These are phyloP conservation scores for Lotmaria passim DNA, from an alignment of 208 protist genomes.

Conservation along the genomic window DNA sequence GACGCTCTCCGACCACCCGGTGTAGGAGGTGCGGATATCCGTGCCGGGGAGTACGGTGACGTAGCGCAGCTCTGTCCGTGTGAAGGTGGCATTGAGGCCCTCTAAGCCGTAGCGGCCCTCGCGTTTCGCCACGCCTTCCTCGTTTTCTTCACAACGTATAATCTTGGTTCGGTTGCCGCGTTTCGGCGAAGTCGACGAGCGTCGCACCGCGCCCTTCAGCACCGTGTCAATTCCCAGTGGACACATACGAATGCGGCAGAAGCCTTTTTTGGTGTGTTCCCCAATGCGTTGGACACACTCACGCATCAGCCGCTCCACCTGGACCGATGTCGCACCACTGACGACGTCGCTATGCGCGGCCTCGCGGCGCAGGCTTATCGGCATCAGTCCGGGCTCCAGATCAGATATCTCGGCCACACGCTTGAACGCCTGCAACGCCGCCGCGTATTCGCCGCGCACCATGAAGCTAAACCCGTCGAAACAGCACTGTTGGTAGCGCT, in stretches of 20 bases:
- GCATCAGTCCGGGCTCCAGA: slow-evolving; percentile 25
- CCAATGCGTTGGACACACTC: slow-evolving; percentile 15
- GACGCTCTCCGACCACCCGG: neutral
- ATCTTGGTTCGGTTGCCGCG: neutral
- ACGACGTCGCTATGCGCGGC: slow-evolving; percentile 13
- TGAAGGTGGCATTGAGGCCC: neutral
- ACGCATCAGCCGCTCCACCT: slow-evolving; percentile 28
- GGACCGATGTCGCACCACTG: slow-evolving; percentile 16
- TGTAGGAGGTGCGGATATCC: slow-evolving; percentile 6
- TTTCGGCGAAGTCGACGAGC: neutral
- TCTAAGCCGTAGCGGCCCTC: slow-evolving; percentile 6
- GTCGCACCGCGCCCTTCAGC: neutral
- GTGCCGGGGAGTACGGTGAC: neutral
- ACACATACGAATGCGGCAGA: neutral
- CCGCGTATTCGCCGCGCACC: slow-evolving; percentile 42
- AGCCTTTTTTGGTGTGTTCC: neutral
- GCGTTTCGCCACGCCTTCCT: neutral
- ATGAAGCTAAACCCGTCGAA: slow-evolving; percentile 42
- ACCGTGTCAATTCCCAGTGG: slow-evolving; percentile 18
- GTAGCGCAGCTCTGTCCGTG: neutral
- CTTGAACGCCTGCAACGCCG: slow-evolving; percentile 33
- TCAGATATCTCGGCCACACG: slow-evolving; percentile 23
- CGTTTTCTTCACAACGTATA: neutral
- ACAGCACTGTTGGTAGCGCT: slow-evolving; percentile 24
- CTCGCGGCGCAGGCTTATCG: slow-evolving; percentile 18